Evolutionary conservation across 768 basidiomycete genomes (phyloP).

Genomic region (Cystofilobasidium bisporidii): DNA sequence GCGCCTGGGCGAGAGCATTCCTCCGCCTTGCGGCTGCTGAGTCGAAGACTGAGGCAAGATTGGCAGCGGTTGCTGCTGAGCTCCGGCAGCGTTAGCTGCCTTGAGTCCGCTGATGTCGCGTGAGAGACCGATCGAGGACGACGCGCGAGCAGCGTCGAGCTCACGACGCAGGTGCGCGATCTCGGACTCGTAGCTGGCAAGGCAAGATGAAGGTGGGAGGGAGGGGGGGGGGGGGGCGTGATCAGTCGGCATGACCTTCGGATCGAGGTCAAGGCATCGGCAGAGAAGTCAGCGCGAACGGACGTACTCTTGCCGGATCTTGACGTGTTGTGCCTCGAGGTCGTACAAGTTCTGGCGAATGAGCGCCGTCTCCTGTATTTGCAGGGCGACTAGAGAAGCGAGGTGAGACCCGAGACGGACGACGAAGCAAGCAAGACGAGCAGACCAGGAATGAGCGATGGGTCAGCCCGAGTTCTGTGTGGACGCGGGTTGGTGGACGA

Average conservation of each 20-base stretch:
- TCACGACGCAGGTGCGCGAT: conserved; percentile 61
- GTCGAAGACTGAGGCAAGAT: not conserved
- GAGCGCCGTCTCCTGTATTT: conserved; percentile 80
- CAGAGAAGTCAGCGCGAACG: not conserved
- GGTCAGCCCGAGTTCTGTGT: no score
- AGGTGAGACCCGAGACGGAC: no score
- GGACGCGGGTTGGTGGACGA: no score
- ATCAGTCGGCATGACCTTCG: not conserved
- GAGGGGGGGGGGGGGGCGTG: not conserved
- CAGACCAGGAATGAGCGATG: no score
- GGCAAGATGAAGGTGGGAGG: not conserved
- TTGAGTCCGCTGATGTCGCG: not conserved
- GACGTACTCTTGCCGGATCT: conserved; percentile 59
- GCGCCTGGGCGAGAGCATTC: conserved; percentile 4
- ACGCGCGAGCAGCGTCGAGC: conserved; percentile 42
- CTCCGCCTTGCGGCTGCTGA: not conserved
- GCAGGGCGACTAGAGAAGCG: conserved; percentile 42
- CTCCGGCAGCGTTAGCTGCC: no score
- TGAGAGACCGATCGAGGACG: not conserved
- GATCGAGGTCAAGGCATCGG: no score
- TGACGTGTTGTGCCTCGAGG: conserved; percentile 76
- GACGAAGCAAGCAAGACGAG: not conserved
- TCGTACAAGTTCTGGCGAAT: conserved; percentile 86
- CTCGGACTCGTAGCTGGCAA: conserved; percentile 63
- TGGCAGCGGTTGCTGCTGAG: not conserved